These are phyloP conservation scores for Rutidosis leptorrhynchoides DNA, from an alignment of 129 eudicot species.

Conservation along the genomic window DNA sequence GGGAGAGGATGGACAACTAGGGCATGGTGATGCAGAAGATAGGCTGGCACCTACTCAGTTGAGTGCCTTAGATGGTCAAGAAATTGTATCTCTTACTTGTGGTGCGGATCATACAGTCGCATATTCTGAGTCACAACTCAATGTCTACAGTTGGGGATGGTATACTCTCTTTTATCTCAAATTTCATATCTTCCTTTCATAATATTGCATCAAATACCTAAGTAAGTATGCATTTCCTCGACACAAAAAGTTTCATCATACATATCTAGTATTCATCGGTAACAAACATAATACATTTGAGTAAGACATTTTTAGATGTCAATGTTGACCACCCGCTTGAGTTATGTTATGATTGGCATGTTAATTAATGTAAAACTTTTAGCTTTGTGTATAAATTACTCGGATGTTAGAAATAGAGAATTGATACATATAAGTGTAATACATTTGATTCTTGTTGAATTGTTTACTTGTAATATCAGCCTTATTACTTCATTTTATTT, in stretches of 20 bases:
- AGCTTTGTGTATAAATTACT: neutral
- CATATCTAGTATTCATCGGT: neutral
- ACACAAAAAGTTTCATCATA: neutral
- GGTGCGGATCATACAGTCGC: constrained; percentile 98
- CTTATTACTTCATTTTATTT: constrained; percentile 10
- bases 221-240: neutral
- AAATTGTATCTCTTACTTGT: constrained; percentile 71
- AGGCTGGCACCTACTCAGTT: constrained; percentile 75
- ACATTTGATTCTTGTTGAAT: neutral
- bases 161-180: constrained; percentile 27
- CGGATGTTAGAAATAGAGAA: neutral
- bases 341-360: neutral
- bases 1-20: constrained; percentile 98
- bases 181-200: neutral
- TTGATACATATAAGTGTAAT: neutral
- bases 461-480: constrained; percentile 2
- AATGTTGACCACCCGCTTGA: neutral
- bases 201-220: neutral
- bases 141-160: constrained; percentile 99
- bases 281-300: neutral
- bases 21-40: constrained; percentile 98
- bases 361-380: neutral
- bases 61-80: constrained; percentile 81
- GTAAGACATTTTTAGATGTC: neutral
- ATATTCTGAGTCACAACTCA: constrained; percentile 57